Conservation (phyloP, 2,329 filamentous ascomycete genomes). For the Colletotrichum filicis region DNA sequence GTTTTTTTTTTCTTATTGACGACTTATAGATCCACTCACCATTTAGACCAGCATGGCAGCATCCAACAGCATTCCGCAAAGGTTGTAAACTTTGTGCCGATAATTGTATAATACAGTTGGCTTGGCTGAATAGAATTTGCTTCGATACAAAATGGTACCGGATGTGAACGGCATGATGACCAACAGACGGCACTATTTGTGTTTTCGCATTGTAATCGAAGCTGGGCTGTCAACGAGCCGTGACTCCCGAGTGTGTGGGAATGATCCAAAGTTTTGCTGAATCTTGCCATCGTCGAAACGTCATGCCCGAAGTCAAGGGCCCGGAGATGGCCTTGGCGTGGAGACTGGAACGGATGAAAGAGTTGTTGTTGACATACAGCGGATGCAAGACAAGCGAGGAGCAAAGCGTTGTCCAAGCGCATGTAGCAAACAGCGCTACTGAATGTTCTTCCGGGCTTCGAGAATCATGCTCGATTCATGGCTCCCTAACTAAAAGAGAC, state of each 20-base stretch:
- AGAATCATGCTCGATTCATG: conserved; percentile 29
- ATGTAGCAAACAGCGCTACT: conserved; percentile 4
- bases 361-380: background rate
- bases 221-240: background rate
- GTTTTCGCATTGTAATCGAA: conserved; percentile 12
- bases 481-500: background rate
- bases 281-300: conserved; percentile 8
- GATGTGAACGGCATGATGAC: conserved; percentile 10
- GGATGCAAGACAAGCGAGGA: conserved; percentile 1
- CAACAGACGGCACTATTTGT: conserved; percentile 14
- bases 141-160: conserved; percentile 18
- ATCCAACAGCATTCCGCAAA: background rate
- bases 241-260: conserved; percentile 10
- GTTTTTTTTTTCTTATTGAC: conserved; percentile 19
- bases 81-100: conserved; percentile 14
- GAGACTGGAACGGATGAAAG: conserved; percentile 15
- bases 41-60: conserved; percentile 20
- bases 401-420: conserved; percentile 15
- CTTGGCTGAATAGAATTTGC: conserved; percentile 30
- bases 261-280: conserved; percentile 9
- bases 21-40: conserved; percentile 30
- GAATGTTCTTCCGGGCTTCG: conserved; percentile 22
- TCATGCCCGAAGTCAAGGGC: conserved; percentile 19
- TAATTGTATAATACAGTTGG: conserved; percentile 15
- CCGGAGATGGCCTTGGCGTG: conserved; percentile 2